Base-by-base conservation (phyloP, 768 basidiomycete species). In the Hypsizygus marmoreus region DNA sequence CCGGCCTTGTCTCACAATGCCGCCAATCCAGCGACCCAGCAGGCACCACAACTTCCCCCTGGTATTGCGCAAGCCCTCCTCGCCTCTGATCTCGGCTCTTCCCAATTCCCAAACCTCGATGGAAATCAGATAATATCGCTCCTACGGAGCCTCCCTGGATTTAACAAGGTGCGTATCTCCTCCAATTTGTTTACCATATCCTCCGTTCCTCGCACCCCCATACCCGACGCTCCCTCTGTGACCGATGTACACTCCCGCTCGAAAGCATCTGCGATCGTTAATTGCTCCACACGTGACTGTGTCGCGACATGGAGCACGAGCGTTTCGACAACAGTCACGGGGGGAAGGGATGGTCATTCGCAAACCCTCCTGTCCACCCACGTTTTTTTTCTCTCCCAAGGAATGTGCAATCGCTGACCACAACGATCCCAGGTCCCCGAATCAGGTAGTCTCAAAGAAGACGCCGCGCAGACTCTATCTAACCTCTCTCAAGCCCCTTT, bases 51-150 rank as follows among this genome's bases (percentile, higher is more conserved):
- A 22, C 47, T 58, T 10, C 57, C 56, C 24, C 51, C 49, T 6
- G 63, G 59, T 12, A 26, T 67, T 26, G 39, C 66, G 17, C 23
- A 54, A 38, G 62, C 60, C 34, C 30, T 70, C 24, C 43, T 56
- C 22, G 48, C 54, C 8, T 34, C 58, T 25, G 66, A 69, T 29
- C 28, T 70, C 29, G 28, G 57, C 67, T 39, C 62, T 58, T 25
- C 52, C 66, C 40, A 52, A 57, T 39, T 58, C 38, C 54, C 50
- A 4, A 63, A 65, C 8, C 64, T 85, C 37, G 79, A 82, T 57
- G 70, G 75, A 16, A 69, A 70, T 24, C 84, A 86, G 63, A 71
- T 88, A 43, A 71, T 81, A 64, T 76, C 66, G 38, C 62, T 88
- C 23, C 65, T 88, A 17, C 79, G 82, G 43, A 73, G 74, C 36